Base-by-base conservation (phyloP, 164 flowering plant species). In the Vitis rupestris region DNA sequence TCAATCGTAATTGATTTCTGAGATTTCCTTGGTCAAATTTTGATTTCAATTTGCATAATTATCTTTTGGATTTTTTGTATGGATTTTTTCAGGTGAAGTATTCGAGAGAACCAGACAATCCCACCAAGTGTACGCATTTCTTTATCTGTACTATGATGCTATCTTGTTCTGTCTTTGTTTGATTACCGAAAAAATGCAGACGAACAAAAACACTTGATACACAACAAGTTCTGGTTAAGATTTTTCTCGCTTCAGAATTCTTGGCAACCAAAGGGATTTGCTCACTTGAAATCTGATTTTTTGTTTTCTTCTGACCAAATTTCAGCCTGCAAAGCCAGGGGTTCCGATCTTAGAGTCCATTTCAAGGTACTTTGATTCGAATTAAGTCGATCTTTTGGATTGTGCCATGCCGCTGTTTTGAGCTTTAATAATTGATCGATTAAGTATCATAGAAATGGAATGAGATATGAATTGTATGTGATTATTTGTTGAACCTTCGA, bases 261-360 rank as follows among this genome's bases (percentile, higher is more conserved):
- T 53, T 13, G n/a, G 56, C 56, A 11, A 13, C n/a, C 15, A 27
- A 59, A 59, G 7, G 37, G 44, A 37, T 53, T 52, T 23, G 58
- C 29, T n/a, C 3, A 53, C 23, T 23, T 19, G 17, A 58, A 61
- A 48, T 57, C 16, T 61, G 55, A 62, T 57, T 7, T 37, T 23
- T 23, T 50, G 3, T 70, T 5, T 65, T 29, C 9, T 63, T 10
- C 10, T 56, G 11, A 6, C 29, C 9, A 16, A 1, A 59, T 65
- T 62, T 49, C 90, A 88, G 92, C 88, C 10, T 86, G 92, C 90
- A 88, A 88, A 68, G 87, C 92, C 12, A 78, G 88, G 72, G 90
- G 90, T 4, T 79, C 87, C 8, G 88, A 79, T 79, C 88, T 88
- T 19, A 79, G 90, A 44, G 87, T 82, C 66, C 92, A 88, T 67